phyloP scores from a whole-genome alignment of 139 green algal species.

The Closterium sp. region DNA sequence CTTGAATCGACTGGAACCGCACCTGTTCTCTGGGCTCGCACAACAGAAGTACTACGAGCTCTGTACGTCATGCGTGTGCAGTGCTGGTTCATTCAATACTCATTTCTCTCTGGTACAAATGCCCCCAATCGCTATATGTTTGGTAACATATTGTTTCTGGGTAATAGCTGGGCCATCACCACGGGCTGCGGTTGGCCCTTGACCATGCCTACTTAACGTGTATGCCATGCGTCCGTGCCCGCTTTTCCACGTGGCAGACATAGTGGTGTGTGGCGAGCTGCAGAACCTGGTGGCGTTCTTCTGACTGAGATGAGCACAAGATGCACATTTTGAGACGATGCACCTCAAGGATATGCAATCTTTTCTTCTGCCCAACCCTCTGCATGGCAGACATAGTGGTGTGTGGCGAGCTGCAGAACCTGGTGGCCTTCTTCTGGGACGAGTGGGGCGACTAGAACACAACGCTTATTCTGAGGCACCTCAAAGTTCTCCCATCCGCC shows the following conservation, averaged over 20 bases:
- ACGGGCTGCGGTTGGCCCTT: no score
- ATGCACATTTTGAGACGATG: no score
- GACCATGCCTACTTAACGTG: not conserved
- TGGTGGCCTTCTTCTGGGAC: slow-evolving; percentile 76
- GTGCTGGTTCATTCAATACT: no score
- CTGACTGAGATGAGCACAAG: slow-evolving; percentile 60
- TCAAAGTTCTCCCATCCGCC: no score
- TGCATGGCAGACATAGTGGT: slow-evolving; percentile 76
- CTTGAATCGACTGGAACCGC: no score
- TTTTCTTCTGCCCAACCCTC: no score
- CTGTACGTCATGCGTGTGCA: no score
- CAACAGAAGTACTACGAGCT: not conserved
- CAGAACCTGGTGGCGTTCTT: slow-evolving; percentile 74
- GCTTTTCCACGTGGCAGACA: slow-evolving; percentile 56
- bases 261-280: slow-evolving; percentile 85
- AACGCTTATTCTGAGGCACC: no score
- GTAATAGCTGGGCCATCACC: no score
- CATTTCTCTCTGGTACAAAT: not conserved
- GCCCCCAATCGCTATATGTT: not conserved
- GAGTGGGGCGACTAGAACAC: slow-evolving; percentile 59
- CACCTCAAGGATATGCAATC: no score
- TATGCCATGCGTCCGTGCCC: not conserved
- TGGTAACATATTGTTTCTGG: not conserved
- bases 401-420: slow-evolving; percentile 79
- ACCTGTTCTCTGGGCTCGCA: not conserved